Base-by-base conservation (phyloP, 176 grass and related monocot genomes). In the Musa beccarii region DNA sequence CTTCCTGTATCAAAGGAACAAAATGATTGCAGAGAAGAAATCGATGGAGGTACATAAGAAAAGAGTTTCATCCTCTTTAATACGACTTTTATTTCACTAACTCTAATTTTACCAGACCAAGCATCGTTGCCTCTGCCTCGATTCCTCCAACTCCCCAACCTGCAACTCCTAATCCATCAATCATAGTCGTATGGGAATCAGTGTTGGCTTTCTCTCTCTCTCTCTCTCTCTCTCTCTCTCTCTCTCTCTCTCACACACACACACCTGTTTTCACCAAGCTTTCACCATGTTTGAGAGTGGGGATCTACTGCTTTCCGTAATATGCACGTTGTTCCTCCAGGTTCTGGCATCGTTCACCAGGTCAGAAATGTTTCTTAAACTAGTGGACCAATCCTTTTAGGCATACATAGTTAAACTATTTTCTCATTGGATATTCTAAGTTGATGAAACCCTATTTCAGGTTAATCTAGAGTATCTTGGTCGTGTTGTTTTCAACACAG, bases 81-180 rank as follows among this genome's bases (percentile, higher is more conserved):
- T n/a, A n/a, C n/a, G n/a, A n/a, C n/a, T n/a, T n/a, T n/a, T n/a
- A n/a, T n/a, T n/a, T n/a, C n/a, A n/a, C n/a, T n/a, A n/a, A n/a
- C n/a, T n/a, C n/a, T n/a, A n/a, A n/a, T n/a, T n/a, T 81, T 88
- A 92, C 93, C 89, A 92, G 93, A 54, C 93, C 93, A 88, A 96
- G 89, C 93, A 96, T 92, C 79, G 89, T 63, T 68, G 93, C 90
- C 79, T 92, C 90, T 52, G 93, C 93, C 83, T 92, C 93, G 69
- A 96, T 96, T 79, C 93, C 93, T 73, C 93, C 89, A 73, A 96
- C 93, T 2, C 93, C 93, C 93, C 93, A 96, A 51, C 93, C 93
- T 75, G 87, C 93, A 79, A 96, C 93, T 80, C 93, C 93, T 66
- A 96, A 81, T 79, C 93, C 87, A 83, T 96, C 90, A 85, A 96